These are phyloP conservation scores for Chamaecrista fasciculata DNA, from an alignment of 306 rosid species.

Conservation along the genomic window DNA sequence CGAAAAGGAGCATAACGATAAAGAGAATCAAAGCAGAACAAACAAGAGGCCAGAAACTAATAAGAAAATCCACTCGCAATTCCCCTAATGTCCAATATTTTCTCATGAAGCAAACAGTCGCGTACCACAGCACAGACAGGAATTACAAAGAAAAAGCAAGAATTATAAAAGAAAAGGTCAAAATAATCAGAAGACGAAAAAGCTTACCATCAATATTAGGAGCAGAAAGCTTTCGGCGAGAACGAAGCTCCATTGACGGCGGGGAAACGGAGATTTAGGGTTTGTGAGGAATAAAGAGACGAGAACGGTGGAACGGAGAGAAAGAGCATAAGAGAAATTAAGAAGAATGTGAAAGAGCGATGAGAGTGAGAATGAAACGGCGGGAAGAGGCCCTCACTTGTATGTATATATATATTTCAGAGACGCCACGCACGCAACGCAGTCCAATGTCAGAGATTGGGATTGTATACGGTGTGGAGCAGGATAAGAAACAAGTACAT, in stretches of 20 bases:
- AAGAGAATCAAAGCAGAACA: not conserved
- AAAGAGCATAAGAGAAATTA: not conserved
- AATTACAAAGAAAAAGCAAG: not conserved
- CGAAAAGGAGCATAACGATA: not conserved
- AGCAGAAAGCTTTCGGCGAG: constrained; percentile 30
- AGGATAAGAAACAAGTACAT: not conserved
- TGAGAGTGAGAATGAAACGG: constrained; percentile 30
- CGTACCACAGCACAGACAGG: not conserved
- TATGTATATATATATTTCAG: too few relatives aligned
- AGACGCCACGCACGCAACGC: constrained; percentile 3
- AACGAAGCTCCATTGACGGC: constrained; percentile 56
- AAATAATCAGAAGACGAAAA: not conserved
- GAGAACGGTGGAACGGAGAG: not conserved
- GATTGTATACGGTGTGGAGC: constrained; percentile 16
- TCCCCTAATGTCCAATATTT: not conserved
- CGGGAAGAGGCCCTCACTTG: constrained; percentile 37
- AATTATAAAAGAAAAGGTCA: not conserved
- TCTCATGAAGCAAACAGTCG: not conserved
- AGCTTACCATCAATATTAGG: constrained; percentile 35
- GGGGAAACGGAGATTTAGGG: constrained; percentile 25
- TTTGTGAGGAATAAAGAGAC: not conserved
- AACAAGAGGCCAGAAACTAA: not conserved
- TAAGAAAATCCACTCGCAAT: not conserved
- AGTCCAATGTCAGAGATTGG: not conserved
- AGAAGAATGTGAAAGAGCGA: not conserved